phyloP scores from a whole-genome alignment of 164 flowering plant genomes.

The Protea cynaroides region DNA sequence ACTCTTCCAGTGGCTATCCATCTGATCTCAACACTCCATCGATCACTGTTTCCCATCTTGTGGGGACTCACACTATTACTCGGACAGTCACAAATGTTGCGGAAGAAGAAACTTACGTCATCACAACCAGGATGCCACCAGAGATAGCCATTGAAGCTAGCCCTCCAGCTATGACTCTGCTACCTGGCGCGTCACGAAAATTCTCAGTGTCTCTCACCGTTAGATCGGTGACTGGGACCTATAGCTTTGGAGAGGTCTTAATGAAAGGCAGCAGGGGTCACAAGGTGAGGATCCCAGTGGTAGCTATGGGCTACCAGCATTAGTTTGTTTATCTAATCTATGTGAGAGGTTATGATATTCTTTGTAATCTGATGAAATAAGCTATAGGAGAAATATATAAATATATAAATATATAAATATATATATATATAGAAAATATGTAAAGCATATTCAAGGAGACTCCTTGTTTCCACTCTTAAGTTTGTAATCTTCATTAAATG shows the following conservation, averaged over 20 bases:
- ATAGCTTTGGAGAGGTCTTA: slow-evolving; percentile 79
- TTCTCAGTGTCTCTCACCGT: slow-evolving; percentile 68
- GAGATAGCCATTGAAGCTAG: slow-evolving; percentile 63
- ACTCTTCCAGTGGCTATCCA: slow-evolving; percentile 59
- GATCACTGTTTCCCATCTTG: slow-evolving; percentile 75
- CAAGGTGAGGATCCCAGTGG: slow-evolving; percentile 88
- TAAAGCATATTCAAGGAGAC: slow-evolving; percentile 17
- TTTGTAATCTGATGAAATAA: slow-evolving; percentile 59
- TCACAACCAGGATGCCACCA: slow-evolving; percentile 71
- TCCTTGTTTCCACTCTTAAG: slow-evolving; percentile 23
- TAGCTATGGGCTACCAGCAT: slow-evolving; percentile 77
- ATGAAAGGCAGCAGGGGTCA: slow-evolving; percentile 94
- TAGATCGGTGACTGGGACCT: slow-evolving; percentile 64
- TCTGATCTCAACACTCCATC: slow-evolving; percentile 80
- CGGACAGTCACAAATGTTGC: slow-evolving; percentile 87
- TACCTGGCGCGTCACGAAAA: slow-evolving; percentile 55
- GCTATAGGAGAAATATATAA: slow-evolving; percentile 12
- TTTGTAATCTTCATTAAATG: slow-evolving; percentile 10
- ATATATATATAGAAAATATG: slow-evolving; percentile 18
- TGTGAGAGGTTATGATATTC: slow-evolving; percentile 38
- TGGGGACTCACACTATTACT: slow-evolving; percentile 55
- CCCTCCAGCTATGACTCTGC: slow-evolving; percentile 86
- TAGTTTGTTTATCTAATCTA: slow-evolving; percentile 20
- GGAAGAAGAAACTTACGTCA: slow-evolving; percentile 70
- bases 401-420: slow-evolving; percentile 13